A percentile compares a stretch with the other conserved stretches of the same genome.
Evolutionary conservation across 2,329 filamentous ascomycete genomes (phyloP).

Genomic region (Talaromyces verruculosus): DNA sequence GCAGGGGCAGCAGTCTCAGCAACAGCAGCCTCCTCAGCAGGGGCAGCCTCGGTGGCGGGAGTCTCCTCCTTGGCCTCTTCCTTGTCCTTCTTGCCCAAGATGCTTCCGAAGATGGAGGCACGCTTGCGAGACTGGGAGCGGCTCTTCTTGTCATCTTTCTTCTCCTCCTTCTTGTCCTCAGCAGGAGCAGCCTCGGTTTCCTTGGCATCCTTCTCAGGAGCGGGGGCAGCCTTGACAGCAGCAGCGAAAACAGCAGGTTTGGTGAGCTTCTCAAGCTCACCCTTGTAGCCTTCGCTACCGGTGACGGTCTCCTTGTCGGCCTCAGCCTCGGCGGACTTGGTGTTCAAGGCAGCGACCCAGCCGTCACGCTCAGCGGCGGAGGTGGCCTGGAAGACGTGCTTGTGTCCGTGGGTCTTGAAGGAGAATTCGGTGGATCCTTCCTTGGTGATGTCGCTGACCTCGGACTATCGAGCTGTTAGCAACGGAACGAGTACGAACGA

Average conservation of each 20-base stretch:
- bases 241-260: slow-evolving; percentile 46
- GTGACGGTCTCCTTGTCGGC: slow-evolving; percentile 70
- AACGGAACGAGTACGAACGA: slow-evolving; percentile 30
- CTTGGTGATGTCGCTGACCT: slow-evolving; percentile 69
- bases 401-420: slow-evolving; percentile 81
- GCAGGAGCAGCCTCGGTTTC: slow-evolving; percentile 43
- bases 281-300: slow-evolving; percentile 85
- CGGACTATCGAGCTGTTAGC: slow-evolving; percentile 50
- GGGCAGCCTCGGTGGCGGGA: slow-evolving; percentile 33
- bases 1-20: slow-evolving; percentile 36
- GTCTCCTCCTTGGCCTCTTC: slow-evolving; percentile 46
- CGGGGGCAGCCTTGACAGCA: slow-evolving; percentile 15
- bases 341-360: slow-evolving; percentile 84
- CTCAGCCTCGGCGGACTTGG: slow-evolving; percentile 82
- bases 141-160: slow-evolving; percentile 53
- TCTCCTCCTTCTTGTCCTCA: slow-evolving; percentile 40
- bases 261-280: slow-evolving; percentile 68
- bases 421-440: slow-evolving; percentile 79
- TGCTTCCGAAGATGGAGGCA: slow-evolving; percentile 57
- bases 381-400: slow-evolving; percentile 88
- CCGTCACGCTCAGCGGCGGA: slow-evolving; percentile 77
- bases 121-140: slow-evolving; percentile 61
- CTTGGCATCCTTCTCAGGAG: slow-evolving; percentile 22
- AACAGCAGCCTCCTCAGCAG: slow-evolving; percentile 41
- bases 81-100: slow-evolving; percentile 59